phyloP scores from a whole-genome alignment of 306 rosid species.

The Glycine latifolia region DNA sequence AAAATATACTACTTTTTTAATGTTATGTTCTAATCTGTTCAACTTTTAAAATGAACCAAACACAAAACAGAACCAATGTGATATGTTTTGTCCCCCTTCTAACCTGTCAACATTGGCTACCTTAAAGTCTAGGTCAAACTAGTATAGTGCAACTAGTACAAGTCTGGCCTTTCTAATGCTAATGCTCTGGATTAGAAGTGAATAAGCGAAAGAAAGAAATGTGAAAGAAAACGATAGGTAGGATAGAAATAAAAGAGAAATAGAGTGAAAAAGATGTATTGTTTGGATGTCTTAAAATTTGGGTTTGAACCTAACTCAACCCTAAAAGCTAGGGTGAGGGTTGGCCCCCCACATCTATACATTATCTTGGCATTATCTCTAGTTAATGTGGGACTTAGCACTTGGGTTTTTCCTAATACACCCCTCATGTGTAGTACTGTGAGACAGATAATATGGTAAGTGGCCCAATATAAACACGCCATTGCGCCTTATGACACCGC shows the following conservation, averaged over 20 bases:
- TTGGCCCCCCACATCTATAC: no score
- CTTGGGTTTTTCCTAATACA: no score
- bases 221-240: background rate
- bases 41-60: background rate
- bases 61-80: background rate
- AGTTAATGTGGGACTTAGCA: no score
- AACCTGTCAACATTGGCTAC: background rate
- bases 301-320: no score
- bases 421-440: no score
- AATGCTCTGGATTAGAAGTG: background rate
- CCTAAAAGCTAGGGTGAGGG: no score
- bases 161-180: constrained; percentile 9
- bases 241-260: background rate
- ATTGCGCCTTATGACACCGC: no score
- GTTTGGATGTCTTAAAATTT: background rate
- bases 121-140: background rate
- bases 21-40: no score
- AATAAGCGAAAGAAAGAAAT: background rate
- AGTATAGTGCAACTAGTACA: constrained; percentile 3
- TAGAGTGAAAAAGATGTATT: background rate
- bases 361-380: no score
- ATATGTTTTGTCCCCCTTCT: background rate
- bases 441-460: no score
- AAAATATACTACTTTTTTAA: no score
- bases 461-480: no score